Percentiles rank a stretch among this genome's conserved stretches.
These are phyloP conservation scores for Cercophora scortea DNA, from an alignment of 495 filamentous ascomycete species.

Conservation along the genomic window DNA sequence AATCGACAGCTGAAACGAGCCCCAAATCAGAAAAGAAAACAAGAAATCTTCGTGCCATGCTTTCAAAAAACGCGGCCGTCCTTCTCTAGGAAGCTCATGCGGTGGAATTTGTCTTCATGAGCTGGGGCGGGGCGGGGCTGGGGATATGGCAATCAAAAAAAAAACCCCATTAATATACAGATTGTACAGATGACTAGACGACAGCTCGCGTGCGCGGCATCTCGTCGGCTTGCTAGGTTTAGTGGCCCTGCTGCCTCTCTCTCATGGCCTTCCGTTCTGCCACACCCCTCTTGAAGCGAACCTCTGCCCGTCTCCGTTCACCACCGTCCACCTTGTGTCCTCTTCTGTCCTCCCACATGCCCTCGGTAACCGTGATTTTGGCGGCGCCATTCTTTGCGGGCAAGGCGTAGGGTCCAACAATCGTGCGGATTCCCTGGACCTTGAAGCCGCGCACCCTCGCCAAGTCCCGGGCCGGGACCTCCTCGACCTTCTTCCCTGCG, in stretches of 20 bases:
- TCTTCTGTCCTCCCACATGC: conserved; percentile 77
- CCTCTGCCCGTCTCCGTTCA: conserved; percentile 79
- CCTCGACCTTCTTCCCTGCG: conserved; percentile 38
- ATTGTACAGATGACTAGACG: conserved; percentile 6
- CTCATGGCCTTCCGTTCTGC: conserved; percentile 39
- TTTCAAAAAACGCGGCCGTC: no score
- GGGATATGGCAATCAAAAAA: background rate
- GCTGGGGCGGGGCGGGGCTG: no score
- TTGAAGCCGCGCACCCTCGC: conserved; percentile 55
- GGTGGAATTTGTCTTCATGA: no score
- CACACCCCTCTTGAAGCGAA: conserved; percentile 52
- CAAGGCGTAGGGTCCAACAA: conserved; percentile 62
- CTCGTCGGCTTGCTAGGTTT: background rate
- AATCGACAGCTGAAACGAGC: no score
- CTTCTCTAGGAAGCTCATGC: no score
- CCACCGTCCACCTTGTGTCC: conserved; percentile 94
- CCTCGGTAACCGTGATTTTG: conserved; percentile 62
- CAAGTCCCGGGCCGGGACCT: conserved; percentile 29
- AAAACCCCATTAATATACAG: conserved; percentile 18
- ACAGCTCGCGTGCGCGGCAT: background rate
- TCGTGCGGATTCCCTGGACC: conserved; percentile 54
- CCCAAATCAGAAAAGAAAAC: no score
- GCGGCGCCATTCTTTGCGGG: conserved; percentile 59
- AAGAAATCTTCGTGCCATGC: no score
- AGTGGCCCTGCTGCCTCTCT: conserved; percentile 25